Percentiles rank a stretch among this genome's conserved stretches.
phyloP scores from a whole-genome alignment of 495 filamentous ascomycete genomes.

The Xylona heveae region DNA sequence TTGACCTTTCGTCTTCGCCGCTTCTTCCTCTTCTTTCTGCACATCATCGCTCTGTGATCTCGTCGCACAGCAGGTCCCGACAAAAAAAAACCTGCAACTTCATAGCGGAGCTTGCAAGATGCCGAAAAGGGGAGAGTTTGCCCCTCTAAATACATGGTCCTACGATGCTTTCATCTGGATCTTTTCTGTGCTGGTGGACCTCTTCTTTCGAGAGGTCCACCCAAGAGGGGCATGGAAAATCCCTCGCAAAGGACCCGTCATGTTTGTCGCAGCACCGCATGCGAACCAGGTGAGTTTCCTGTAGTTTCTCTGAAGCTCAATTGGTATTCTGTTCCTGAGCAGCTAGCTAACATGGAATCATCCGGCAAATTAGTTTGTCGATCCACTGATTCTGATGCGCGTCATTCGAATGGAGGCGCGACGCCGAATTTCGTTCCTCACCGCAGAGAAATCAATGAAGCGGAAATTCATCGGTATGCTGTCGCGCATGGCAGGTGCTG shows the following conservation, averaged over 20 bases:
- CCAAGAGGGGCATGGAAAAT: conserved; percentile 88
- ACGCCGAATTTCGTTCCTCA: conserved; percentile 76
- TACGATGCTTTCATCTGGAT: conserved; percentile 70
- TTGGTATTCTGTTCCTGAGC: not conserved
- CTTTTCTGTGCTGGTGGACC: conserved; percentile 68
- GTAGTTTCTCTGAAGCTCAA: conserved; percentile 2
- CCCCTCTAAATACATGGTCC: conserved; percentile 48
- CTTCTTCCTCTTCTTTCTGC: no score
- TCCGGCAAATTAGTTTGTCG: conserved; percentile 51
- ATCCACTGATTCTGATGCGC: conserved; percentile 84
- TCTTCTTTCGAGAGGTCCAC: conserved; percentile 96
- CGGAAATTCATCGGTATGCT: conserved; percentile 69
- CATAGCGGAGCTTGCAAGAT: conserved; percentile 4
- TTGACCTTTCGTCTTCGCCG: no score
- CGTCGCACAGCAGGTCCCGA: no score
- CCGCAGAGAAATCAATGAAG: conserved; percentile 83
- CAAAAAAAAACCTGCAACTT: not conserved
- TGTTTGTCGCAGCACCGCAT: conserved; percentile 96
- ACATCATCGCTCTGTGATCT: no score
- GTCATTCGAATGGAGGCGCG: conserved; percentile 66
- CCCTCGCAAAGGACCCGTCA: conserved; percentile 65
- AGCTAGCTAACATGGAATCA: no score
- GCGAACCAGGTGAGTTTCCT: conserved; percentile 63
- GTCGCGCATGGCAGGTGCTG: conserved; percentile 57
- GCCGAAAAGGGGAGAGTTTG: conserved; percentile 30